Base-by-base conservation (phyloP, 805 yeast genomes). In the Metschnikowia orientalis region DNA sequence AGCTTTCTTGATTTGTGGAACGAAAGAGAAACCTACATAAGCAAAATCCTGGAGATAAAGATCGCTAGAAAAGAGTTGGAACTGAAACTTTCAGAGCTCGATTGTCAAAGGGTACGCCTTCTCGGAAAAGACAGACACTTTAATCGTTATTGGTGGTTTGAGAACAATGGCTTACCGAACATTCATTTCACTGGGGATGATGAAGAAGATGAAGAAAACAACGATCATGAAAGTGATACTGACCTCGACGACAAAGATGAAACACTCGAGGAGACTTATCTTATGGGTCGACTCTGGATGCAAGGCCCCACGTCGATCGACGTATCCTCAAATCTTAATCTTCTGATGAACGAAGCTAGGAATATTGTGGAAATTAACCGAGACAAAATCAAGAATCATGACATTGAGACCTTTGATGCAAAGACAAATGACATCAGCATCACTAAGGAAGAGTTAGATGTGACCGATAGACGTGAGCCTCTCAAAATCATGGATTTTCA, bases 71-170 rank as follows among this genome's bases (percentile, higher is more conserved):
- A 63, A 24, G 66, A 67, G 22, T 58, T 78, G 11, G 95, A 85
- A 47, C 69, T 64, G 39, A 67, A 75, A 37, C 61, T 92, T 15
- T 70, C 71, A 28, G 87, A 80, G 45, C 61, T 77, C 30, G 95
- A 89, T 49, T 69, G 81, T 39, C 95, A 87, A 53, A 62, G 97
- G 37, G 69, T 88, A 29, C 73, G 74, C 34, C 67, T 76, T 18
- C 61, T 92, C 17, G 98, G 98, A 2, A 71, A 78, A 38, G 98
- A 92, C 56, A 64, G 95, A 31, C 73, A 75, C 38, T 88, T 68
- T 55, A 92, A 92, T 61, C 68, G 89, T 44, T 92, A 90, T 55
- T 92, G 95, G 95, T 92, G 95, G 95, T 78, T 88, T 52, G 97
- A 90, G 50, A 69, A 71, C 42, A 81, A 82, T 50, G 98, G 97